Evolutionary conservation across 2,329 filamentous ascomycete genomes (phyloP).

Genomic region (Penicillium sp.): DNA sequence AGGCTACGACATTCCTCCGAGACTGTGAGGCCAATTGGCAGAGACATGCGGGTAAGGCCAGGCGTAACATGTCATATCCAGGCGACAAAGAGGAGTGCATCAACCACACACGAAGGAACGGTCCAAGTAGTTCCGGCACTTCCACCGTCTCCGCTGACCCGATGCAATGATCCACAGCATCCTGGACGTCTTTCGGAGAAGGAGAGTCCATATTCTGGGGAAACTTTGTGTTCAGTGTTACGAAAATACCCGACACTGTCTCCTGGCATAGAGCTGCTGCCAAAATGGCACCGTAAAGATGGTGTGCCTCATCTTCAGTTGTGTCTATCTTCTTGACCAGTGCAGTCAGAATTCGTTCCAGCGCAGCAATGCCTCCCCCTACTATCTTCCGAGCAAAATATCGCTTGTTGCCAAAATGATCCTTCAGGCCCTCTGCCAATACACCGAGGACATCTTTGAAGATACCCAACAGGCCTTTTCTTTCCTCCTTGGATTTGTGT

Average conservation of each 20-base stretch:
- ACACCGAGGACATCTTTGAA: conserved; percentile 58
- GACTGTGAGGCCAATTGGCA: conserved; percentile 58
- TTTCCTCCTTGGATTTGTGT: conserved; percentile 58
- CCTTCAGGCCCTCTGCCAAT: conserved; percentile 69
- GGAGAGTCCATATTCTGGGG: conserved; percentile 9
- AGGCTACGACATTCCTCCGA: conserved; percentile 64
- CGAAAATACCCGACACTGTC: conserved; percentile 66
- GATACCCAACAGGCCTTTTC: conserved; percentile 67
- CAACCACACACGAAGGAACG: conserved; percentile 50
- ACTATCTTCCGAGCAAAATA: conserved; percentile 79
- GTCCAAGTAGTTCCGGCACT: conserved; percentile 39
- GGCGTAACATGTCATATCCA: conserved; percentile 33
- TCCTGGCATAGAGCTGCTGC: conserved; percentile 79
- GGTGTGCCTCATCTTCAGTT: conserved; percentile 59
- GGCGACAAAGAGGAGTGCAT: conserved; percentile 57
- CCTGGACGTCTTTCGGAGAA: conserved; percentile 24
- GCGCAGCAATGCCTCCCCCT: conserved; percentile 71
- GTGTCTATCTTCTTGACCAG: conserved; percentile 57
- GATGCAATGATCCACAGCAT: conserved; percentile 36
- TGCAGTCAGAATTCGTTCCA: conserved; percentile 69
- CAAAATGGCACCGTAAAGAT: conserved; percentile 78
- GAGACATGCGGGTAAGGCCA: conserved; percentile 65
- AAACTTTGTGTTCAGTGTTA: conserved; percentile 34
- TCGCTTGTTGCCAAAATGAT: conserved; percentile 79
- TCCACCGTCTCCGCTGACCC: conserved; percentile 44